Evolutionary conservation across 495 filamentous ascomycete species (phyloP).

Genomic region (Penicillium steckii): DNA sequence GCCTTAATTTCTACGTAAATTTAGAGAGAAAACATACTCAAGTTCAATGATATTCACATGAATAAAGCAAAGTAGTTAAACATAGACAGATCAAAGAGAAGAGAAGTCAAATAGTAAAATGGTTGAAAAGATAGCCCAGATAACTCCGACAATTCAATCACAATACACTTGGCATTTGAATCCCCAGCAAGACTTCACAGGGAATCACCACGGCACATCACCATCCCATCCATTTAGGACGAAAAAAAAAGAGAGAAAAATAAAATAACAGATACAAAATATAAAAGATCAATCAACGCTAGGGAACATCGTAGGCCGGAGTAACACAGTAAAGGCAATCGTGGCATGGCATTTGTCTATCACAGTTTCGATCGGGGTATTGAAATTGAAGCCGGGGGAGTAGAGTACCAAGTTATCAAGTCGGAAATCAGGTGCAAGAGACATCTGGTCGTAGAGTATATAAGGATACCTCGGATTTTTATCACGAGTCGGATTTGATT

Average conservation of each 20-base stretch:
- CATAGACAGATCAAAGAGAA: background rate
- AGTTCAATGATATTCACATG: conserved; percentile 12
- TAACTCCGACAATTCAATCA: background rate
- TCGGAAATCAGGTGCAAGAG: background rate
- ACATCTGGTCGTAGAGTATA: background rate
- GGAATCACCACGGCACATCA: conserved; percentile 3
- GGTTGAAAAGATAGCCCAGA: background rate
- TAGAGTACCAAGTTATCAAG: background rate
- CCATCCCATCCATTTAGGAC: background rate
- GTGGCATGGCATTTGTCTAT: conserved; percentile 25
- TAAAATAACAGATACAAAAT: background rate
- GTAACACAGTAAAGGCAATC: conserved; percentile 2
- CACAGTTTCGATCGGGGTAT: conserved; percentile 22
- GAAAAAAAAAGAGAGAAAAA: background rate
- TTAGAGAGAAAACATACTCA: background rate
- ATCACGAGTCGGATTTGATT: conserved; percentile 13
- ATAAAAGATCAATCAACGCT: conserved; percentile 2
- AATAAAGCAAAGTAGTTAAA: conserved; percentile 8
- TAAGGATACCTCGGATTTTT: conserved; percentile 4
- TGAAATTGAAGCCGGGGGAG: conserved; percentile 18
- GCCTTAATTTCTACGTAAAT: no score
- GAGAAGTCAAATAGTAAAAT: background rate
- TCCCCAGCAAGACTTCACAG: background rate
- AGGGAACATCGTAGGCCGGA: background rate
- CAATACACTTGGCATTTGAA: background rate